phyloP scores from a whole-genome alignment of 768 basidiomycete species.

The Nidularia sp. region DNA sequence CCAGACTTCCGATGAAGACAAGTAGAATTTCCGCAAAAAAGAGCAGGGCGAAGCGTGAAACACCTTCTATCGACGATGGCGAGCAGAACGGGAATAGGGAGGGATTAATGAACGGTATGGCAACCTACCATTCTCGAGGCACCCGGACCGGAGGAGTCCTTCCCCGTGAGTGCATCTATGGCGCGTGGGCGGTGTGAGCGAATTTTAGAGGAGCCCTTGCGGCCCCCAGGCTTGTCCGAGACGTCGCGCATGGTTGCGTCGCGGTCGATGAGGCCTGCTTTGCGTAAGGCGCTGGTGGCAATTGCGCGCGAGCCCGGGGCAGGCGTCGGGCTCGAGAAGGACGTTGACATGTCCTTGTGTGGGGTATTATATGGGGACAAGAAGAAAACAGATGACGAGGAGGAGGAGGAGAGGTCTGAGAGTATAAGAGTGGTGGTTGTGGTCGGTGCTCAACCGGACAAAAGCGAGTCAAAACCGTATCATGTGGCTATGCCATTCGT shows the following conservation, averaged over 20 bases:
- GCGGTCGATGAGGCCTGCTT: slow-evolving; percentile 72
- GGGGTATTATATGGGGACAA: too few relatives aligned
- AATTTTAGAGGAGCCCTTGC: slow-evolving; percentile 63
- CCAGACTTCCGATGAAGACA: too few relatives aligned
- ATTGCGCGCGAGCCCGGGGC: slow-evolving; percentile 55
- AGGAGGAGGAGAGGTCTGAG: background rate
- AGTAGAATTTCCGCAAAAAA: too few relatives aligned
- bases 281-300: slow-evolving; percentile 59
- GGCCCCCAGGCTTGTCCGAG: slow-evolving; percentile 65
- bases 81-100: too few relatives aligned
- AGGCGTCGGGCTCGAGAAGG: slow-evolving; percentile 62
- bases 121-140: too few relatives aligned
- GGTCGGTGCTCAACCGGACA: too few relatives aligned
- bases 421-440: background rate
- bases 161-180: slow-evolving; percentile 55
- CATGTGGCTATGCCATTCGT: too few relatives aligned
- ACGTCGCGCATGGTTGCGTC: slow-evolving; percentile 74
- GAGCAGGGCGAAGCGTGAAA: too few relatives aligned
- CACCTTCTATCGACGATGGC: too few relatives aligned
- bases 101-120: too few relatives aligned
- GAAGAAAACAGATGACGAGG: background rate
- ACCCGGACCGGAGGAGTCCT: slow-evolving; percentile 31
- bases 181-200: slow-evolving; percentile 57
- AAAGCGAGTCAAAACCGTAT: too few relatives aligned
- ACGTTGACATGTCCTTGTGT: background rate